Conservation (phyloP, 331 rosid genomes). For the Acacia concinna region DNA sequence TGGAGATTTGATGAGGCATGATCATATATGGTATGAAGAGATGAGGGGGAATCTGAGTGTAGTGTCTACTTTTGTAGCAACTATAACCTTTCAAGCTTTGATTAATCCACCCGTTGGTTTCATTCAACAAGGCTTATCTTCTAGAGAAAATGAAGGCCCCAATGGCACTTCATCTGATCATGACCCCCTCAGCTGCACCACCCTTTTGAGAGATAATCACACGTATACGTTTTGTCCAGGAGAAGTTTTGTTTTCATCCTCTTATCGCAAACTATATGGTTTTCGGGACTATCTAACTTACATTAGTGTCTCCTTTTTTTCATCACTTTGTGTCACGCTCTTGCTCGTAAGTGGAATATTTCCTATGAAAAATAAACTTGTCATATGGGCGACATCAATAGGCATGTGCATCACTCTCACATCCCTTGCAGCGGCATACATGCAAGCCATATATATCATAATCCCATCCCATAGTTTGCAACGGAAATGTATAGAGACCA, state of each 20-base stretch:
- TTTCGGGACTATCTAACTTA: rapidly evolving
- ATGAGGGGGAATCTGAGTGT: neutral
- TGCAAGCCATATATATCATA: neutral
- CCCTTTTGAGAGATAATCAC: neutral
- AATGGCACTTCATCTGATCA: neutral
- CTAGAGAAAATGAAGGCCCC: neutral
- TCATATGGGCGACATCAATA: neutral
- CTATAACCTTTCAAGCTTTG: neutral
- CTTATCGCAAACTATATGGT: no score
- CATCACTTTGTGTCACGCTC: neutral
- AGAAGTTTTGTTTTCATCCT: neutral
- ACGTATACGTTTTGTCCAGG: neutral
- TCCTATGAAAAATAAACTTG: neutral
- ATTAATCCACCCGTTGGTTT: neutral
- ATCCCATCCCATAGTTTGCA: neutral
- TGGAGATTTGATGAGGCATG: neutral
- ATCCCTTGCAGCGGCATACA: neutral
- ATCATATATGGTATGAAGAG: neutral
- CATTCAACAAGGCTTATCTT: neutral
- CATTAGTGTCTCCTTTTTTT: neutral
- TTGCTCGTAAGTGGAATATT: neutral
- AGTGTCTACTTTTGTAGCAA: neutral
- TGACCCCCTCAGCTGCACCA: neutral
- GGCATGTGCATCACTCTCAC: neutral
- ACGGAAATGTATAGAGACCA: no score